A percentile compares a stretch with the other conserved stretches of the same genome.
Evolutionary conservation across 2,329 filamentous ascomycete species (phyloP).

Genomic region (Aureobasidium sp.): DNA sequence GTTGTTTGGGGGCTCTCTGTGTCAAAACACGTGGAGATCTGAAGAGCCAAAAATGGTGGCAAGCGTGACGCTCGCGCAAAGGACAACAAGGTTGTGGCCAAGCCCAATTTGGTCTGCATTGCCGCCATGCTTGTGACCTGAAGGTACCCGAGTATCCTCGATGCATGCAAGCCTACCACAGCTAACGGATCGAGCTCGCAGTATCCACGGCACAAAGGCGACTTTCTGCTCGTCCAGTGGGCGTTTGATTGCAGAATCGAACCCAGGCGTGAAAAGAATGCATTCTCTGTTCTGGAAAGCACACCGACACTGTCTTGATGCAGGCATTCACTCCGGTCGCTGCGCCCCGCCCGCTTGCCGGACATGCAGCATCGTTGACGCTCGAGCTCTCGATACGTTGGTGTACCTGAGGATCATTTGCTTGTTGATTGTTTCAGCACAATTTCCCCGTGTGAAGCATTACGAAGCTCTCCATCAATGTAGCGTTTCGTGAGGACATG

Average conservation of each 20-base stretch:
- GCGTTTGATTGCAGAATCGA: background rate
- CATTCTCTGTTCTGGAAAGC: background rate
- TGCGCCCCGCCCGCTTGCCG: background rate
- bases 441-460: background rate
- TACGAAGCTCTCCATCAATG: background rate
- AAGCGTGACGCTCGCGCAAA: conserved; percentile 19
- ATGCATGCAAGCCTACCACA: conserved; percentile 2
- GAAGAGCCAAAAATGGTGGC: conserved; percentile 6
- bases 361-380: conserved; percentile 14
- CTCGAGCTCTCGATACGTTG: conserved; percentile 15
- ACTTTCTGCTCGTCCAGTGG: background rate
- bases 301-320: conserved; percentile 14
- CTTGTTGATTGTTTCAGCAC: background rate
- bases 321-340: background rate
- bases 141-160: background rate
- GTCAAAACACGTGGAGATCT: conserved; percentile 13
- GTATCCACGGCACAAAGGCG: background rate
- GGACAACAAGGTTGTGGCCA: conserved; percentile 16
- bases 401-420: conserved; percentile 12
- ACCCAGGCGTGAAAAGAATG: background rate
- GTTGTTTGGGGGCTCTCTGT: conserved; percentile 7
- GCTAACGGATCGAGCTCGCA: background rate
- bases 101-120: conserved; percentile 18
- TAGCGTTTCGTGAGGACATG: background rate
- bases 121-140: conserved; percentile 21